phyloP scores from a whole-genome alignment of 345 rosid species.

The Populus alba region DNA sequence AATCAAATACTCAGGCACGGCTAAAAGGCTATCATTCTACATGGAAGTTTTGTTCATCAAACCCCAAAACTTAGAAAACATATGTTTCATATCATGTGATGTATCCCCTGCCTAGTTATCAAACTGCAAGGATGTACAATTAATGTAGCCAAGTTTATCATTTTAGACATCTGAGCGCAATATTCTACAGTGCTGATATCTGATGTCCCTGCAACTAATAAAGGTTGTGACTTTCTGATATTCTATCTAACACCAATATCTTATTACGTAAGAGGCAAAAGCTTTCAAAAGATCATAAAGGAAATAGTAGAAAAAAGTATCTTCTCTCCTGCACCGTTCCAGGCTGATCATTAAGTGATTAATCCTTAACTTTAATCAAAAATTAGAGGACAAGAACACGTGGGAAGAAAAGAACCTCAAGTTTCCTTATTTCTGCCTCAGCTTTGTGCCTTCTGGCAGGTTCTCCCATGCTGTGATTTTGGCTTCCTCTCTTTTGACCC shows the following conservation, averaged over 20 bases:
- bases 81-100: neutral
- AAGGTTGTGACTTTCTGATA: neutral
- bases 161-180: neutral
- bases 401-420: constrained; percentile 59
- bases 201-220: neutral
- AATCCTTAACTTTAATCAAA: neutral
- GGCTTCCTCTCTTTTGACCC: constrained; percentile 81
- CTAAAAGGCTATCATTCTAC: neutral
- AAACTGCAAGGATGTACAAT: neutral
- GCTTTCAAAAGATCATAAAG: neutral
- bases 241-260: neutral
- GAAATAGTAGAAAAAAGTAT: neutral
- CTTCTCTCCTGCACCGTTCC: neutral
- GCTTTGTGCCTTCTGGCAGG: constrained; percentile 98
- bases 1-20: neutral
- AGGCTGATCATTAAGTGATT: constrained; percentile 4
- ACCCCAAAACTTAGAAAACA: neutral
- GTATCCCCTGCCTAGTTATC: neutral
- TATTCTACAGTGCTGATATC: neutral
- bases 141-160: neutral
- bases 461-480: constrained; percentile 95
- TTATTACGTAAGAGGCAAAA: neutral
- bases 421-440: constrained; percentile 87
- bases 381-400: constrained; percentile 6
- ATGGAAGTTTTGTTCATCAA: neutral